Base-by-base conservation (phyloP, 1,284 basidiomycete species). In the Microbotryum violaceum region DNA sequence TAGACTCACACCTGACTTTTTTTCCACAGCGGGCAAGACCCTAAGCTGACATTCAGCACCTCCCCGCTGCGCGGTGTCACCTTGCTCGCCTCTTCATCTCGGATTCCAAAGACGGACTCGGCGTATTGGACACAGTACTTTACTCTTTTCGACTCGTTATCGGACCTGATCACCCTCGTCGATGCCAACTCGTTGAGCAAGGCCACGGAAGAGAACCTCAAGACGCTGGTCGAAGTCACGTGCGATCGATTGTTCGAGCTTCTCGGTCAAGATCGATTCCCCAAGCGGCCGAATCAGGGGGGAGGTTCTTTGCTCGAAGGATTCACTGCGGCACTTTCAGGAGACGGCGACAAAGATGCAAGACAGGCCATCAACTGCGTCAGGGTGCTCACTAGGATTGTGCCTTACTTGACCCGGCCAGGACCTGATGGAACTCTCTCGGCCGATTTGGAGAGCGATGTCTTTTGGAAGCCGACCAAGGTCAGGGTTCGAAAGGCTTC, bases 301-400 rank as follows among this genome's bases (percentile, higher is more conserved):
- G n/a, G 25, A 33, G 31, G 31, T 27, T 42, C 37, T 42, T 42
- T 42, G 37, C 37, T 42, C 12, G 37, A 42, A 16, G 37, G 37
- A 18, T 42, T 42, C 37, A 42, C 37, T 18, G 37, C 25, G 6
- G 46, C 37, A 16, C n/a, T 29, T 49, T n/a, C 12, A 14, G 21
- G 20, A 10, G 27, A 18, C 16, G 18, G 20, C 25, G 21, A 20
- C 53, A 69, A 87, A 70, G 77, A 87, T 9, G 88, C 87, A 0
- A 86, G 86, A 68, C 87, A 94, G 73, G 88, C 85, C 2, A 80
- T 96, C 48, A 96, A 93, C 71, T 91, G 90, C 72, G 74, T 94
- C 29, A 82, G 92, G 33, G 83, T 96, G 8, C 81, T 97, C 23
- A 85, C 88, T 63, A 82, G 91, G 60, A 82, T 94, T n/a, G 77